Evolutionary conservation across 164 flowering plant species (phyloP).

Genomic region (Amborella trichopoda): DNA sequence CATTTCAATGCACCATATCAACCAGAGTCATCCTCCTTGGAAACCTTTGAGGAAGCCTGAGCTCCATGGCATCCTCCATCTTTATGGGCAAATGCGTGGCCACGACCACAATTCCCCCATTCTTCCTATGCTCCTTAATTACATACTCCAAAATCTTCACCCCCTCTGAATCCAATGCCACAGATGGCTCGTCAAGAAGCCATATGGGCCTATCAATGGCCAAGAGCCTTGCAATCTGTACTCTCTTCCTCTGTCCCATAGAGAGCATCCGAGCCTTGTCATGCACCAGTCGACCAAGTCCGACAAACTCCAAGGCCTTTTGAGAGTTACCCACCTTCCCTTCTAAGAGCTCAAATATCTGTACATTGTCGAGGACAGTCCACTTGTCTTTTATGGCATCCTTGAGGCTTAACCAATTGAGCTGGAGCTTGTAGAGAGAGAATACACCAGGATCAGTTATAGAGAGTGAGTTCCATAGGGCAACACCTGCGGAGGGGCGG

Average conservation of each 20-base stretch:
- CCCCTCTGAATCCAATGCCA: constrained; percentile 87
- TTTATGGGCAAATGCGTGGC: constrained; percentile 81
- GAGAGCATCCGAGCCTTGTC: constrained; percentile 81
- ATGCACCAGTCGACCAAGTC: constrained; percentile 57
- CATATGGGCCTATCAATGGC: constrained; percentile 89
- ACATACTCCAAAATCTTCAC: constrained; percentile 65
- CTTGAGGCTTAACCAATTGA: constrained; percentile 84
- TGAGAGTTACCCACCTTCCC: constrained; percentile 53
- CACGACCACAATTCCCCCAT: constrained; percentile 66
- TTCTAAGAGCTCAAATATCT: constrained; percentile 81
- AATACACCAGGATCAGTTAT: constrained; percentile 60
- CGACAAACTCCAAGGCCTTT: constrained; percentile 77
- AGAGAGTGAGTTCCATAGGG: constrained; percentile 91
- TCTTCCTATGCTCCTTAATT: constrained; percentile 73
- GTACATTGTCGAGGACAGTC: constrained; percentile 68
- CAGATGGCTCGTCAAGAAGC: constrained; percentile 95
- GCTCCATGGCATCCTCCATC: constrained; percentile 72
- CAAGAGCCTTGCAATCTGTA: constrained; percentile 74
- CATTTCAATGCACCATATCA: constrained; percentile 66
- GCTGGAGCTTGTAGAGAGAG: constrained; percentile 83
- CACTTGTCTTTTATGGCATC: constrained; percentile 68
- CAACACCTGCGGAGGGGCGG: constrained; percentile 74
- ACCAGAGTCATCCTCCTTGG: constrained; percentile 65
- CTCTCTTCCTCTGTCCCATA: constrained; percentile 83
- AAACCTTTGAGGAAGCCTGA: constrained; percentile 77